A percentile compares a stretch with the other conserved stretches of the same genome.
These are phyloP conservation scores for Ascochyta pisi DNA, from an alignment of 2,329 filamentous ascomycete species.

Conservation along the genomic window DNA sequence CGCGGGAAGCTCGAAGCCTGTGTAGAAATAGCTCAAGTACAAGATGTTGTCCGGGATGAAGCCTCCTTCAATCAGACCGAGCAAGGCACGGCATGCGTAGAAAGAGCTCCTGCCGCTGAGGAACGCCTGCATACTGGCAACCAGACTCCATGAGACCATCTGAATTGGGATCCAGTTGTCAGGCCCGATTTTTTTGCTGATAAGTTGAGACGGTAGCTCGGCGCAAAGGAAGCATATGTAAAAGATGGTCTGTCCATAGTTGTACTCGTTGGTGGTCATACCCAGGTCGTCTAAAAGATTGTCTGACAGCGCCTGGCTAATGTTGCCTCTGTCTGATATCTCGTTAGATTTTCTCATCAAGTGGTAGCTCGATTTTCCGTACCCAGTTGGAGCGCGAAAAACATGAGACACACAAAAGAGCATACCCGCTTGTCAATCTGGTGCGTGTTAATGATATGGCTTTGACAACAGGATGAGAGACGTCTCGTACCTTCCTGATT, in stretches of 20 bases:
- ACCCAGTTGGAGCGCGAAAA: slow-evolving; percentile 52
- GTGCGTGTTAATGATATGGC: neutral
- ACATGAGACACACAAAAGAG: slow-evolving; percentile 60
- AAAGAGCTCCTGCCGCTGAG: slow-evolving; percentile 60
- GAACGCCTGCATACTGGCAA: slow-evolving; percentile 72
- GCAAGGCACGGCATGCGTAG: slow-evolving; percentile 52
- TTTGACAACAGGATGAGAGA: neutral
- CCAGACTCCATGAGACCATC: slow-evolving; percentile 55
- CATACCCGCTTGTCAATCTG: slow-evolving; percentile 61
- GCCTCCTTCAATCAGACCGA: slow-evolving; percentile 55
- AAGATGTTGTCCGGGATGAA: slow-evolving; percentile 71
- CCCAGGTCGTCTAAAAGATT: slow-evolving; percentile 43
- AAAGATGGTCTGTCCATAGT: slow-evolving; percentile 63
- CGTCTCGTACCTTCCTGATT: slow-evolving; percentile 58
- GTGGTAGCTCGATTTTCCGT: neutral
- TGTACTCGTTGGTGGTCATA: slow-evolving; percentile 49
- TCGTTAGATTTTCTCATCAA: too few species aligned
- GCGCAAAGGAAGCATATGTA: slow-evolving; percentile 78
- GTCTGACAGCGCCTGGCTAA: slow-evolving; percentile 48
- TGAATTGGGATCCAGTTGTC: slow-evolving; percentile 54
- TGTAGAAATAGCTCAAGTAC: slow-evolving; percentile 80
- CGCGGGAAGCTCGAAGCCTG: slow-evolving; percentile 70
- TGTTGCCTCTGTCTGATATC: slow-evolving; percentile 53
- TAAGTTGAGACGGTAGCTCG: slow-evolving; percentile 56
- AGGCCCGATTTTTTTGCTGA: slow-evolving; percentile 56